Percentiles rank a stretch among this genome's conserved stretches.
phyloP scores from a whole-genome alignment of 495 filamentous ascomycete genomes.

The Neurospora terricola region DNA sequence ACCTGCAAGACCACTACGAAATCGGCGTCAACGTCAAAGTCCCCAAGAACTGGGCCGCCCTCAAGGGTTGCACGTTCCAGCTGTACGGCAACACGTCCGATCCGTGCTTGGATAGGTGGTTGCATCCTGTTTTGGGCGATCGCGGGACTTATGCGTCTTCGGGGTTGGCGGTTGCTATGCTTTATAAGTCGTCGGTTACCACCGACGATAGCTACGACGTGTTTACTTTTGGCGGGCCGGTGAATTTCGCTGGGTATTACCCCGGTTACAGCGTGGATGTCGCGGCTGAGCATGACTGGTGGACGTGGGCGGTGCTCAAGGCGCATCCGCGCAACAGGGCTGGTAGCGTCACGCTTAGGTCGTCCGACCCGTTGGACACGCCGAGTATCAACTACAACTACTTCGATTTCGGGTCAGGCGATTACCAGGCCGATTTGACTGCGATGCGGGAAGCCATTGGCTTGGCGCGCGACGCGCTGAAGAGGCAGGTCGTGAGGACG shows the following conservation, averaged over 20 bases:
- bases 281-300: conserved; percentile 24
- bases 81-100: conserved; percentile 30
- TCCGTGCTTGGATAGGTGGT: conserved; percentile 41
- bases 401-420: conserved; percentile 29
- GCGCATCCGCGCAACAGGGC: conserved; percentile 41
- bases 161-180: conserved; percentile 37
- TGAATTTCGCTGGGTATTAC: conserved; percentile 44
- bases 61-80: conserved; percentile 37
- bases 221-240: conserved; percentile 43
- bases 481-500: conserved; percentile 24
- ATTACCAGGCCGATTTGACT: conserved; percentile 28
- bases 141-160: conserved; percentile 40
- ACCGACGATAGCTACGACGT: conserved; percentile 34
- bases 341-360: conserved; percentile 40
- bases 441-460: conserved; percentile 39
- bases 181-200: conserved; percentile 33
- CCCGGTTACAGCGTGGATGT: conserved; percentile 29
- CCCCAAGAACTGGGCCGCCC: conserved; percentile 30
- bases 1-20: conserved; percentile 58
- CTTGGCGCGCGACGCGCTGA: conserved; percentile 33
- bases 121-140: conserved; percentile 24
- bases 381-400: conserved; percentile 47
- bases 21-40: conserved; percentile 36
- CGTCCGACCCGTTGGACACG: conserved; percentile 42
- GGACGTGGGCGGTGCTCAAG: conserved; percentile 43